phyloP scores from a whole-genome alignment of 495 filamentous ascomycete species.

The Daldinia grandis region DNA sequence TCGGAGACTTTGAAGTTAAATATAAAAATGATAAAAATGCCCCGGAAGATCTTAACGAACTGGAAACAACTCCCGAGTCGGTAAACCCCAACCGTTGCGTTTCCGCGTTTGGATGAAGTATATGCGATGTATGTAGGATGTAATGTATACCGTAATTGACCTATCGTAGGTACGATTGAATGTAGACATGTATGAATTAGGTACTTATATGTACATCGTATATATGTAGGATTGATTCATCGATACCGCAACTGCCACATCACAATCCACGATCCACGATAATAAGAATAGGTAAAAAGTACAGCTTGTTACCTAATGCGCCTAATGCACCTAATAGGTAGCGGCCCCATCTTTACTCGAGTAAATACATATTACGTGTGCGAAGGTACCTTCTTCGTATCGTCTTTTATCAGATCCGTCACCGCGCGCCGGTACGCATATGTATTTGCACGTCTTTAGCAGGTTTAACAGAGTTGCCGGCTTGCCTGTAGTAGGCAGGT shows the following conservation, averaged over 20 bases:
- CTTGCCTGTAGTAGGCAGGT: conserved; percentile 26
- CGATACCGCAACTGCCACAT: conserved; percentile 11
- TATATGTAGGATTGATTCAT: background rate
- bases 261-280: conserved; percentile 12
- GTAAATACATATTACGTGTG: conserved; percentile 16
- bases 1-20: conserved; percentile 15
- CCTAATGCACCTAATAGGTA: background rate
- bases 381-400: conserved; percentile 22
- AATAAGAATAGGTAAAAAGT: background rate
- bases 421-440: conserved; percentile 7
- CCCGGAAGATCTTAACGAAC: background rate
- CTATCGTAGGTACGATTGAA: background rate
- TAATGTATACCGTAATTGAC: background rate
- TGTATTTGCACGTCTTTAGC: background rate
- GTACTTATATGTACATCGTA: background rate
- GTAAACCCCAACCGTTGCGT: conserved; percentile 30
- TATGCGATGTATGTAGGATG: background rate
- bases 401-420: conserved; percentile 29
- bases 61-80: conserved; percentile 22
- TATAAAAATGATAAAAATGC: background rate
- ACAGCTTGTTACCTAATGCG: background rate
- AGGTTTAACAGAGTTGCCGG: conserved; percentile 14
- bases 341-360: background rate
- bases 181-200: background rate
- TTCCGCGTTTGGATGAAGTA: conserved; percentile 10